Base-by-base conservation (phyloP, 208 protist species). In the Crithidia acanthocephali region DNA sequence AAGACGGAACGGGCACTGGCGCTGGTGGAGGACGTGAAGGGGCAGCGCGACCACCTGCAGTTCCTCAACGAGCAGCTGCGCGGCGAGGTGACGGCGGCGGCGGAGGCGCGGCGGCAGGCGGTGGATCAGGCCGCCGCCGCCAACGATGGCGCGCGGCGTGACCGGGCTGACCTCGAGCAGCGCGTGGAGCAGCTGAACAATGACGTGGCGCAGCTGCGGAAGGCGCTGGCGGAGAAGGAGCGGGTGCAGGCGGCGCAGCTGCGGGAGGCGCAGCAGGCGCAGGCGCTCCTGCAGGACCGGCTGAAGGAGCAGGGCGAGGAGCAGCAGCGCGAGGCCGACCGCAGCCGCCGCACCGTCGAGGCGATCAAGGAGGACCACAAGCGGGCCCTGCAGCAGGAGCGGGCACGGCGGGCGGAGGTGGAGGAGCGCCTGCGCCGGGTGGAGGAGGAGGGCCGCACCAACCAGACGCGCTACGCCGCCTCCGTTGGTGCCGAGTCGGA, bases 21-120 rank as follows among this genome's bases (percentile, higher is more conserved):
- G 8, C 55, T 83, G 22, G 48, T 74, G 35, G 72, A 87, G 27
- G 85, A 90, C 25, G 55, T 76, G 16, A 90, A 90, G 53, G 33
- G 60, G 2, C 82, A 87, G 48, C 79, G 85, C 15, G 68, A 79
- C 6, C 82, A 87, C 40, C 61, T 86, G 10, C 82, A 84, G 60
- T 57, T 75, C 20, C 71, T 90, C 22, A 87, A 78, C 61, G 68
- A 76, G 23, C 72, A 84, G 73, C 50, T 90, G 20, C 82, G 79
- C 11, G 51, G 52, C 27, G 85, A 86, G 56, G 59, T 79, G 40
- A 61, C 69, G 45, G 44, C 25, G 35, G 68, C 61, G 15, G 69
- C 55, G 28, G 69, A 74, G 35, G 81, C 81, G 25, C 27, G 55
- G 37, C 74, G 72, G 47, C 68, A 81, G 51, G 52, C 70, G 11